Evolutionary conservation across 768 basidiomycete species (phyloP), one percentile per base, ranked within the genome.

Genomic region (Trametes meyenii): DNA sequence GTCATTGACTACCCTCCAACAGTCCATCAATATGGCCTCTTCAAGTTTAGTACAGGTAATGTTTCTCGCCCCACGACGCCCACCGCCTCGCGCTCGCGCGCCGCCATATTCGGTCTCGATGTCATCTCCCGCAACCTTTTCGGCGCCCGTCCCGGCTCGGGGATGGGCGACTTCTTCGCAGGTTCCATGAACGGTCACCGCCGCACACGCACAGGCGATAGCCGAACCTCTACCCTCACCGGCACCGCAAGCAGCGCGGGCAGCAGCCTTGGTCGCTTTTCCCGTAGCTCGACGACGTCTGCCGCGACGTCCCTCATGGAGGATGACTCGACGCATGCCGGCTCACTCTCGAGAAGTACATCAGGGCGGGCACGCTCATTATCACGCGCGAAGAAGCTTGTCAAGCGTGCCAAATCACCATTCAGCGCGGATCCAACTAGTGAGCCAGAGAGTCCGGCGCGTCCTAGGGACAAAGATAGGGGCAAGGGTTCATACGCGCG

Each of bases 1-100:
- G 40, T 52, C 58, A 24, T 35, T 19, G 23, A 61, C 24, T 5
- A 33, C 48, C 12, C 21, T 21, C 17, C 21, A n/a, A 33, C 19
- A 95, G 92, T 94, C 57, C 90, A 95, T 69, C 91, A 92, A 71
- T 94, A 86, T 62, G 93, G 94, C 16, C 76, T 97, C 55, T 96
- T 95, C 77, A 88, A 91, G 70, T 95, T 96, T 74, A 83, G 83
- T 29, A 93, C 93, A 0, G 87, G 87, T 35, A 85, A 83, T 55
- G 87, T 78, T 44, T 88, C 95, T 23, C 75, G 83, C n/a, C 95
- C 96, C 5, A 84, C 88, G 2, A 98, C 95, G 0, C 96, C 95
- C 3, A 92, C 91, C 0, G 83, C 86, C 0, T 84, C 81, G 48
- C 87, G 90, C 40, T 80, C 84, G 17, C 79, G 84, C 63, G 90